phyloP scores from a whole-genome alignment of 2,329 filamentous ascomycete genomes.

The Aureobasidium pullulans region DNA sequence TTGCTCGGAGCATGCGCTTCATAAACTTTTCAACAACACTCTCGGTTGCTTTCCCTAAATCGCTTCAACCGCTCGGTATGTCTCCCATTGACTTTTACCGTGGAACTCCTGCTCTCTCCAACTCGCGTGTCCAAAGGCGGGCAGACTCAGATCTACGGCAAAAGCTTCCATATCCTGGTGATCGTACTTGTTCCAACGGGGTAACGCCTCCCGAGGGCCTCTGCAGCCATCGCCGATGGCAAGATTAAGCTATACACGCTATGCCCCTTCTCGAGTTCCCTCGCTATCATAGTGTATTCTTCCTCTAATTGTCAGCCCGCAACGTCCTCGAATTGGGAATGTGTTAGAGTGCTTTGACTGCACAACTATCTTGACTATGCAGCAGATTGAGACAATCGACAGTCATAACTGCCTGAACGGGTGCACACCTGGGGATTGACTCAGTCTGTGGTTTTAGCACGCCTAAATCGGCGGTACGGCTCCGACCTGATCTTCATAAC shows the following conservation, averaged over 20 bases:
- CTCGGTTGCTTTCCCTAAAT: neutral
- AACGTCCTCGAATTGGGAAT: neutral
- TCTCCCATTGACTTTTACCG: neutral
- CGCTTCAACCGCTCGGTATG: neutral
- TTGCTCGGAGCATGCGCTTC: neutral
- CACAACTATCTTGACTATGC: neutral
- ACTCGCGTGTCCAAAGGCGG: neutral
- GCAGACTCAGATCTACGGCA: conserved; percentile 1
- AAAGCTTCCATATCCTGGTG: neutral
- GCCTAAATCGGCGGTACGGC: neutral
- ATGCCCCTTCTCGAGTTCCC: neutral
- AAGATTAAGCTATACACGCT: conserved; percentile 3
- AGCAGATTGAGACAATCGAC: conserved; percentile 10
- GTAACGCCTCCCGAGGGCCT: neutral
- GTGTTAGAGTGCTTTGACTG: neutral
- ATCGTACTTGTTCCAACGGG: neutral
- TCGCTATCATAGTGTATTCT: neutral
- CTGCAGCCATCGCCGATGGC: neutral
- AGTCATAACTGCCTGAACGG: neutral
- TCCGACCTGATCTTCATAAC: conserved; percentile 5
- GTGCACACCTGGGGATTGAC: neutral
- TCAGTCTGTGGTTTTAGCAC: neutral
- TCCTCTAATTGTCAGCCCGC: neutral
- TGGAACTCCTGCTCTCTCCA: neutral
- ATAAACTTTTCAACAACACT: conserved; percentile 2